Conservation (phyloP, 164 flowering plant genomes). For the Magnolia officinalis region DNA sequence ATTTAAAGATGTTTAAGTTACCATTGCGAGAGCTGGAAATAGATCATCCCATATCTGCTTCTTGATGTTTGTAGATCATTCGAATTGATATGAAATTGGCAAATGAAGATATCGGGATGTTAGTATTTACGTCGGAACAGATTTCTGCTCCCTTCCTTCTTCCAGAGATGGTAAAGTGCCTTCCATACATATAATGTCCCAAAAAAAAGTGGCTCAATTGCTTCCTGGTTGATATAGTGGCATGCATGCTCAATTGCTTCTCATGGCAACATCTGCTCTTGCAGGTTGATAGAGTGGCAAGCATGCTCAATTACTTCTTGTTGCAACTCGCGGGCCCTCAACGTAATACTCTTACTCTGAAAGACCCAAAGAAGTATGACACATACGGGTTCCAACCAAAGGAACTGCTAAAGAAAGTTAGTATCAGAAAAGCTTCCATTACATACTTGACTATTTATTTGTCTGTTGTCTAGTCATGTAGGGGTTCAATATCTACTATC, state of each 20-base stretch:
- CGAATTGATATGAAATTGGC: conserved; percentile 98
- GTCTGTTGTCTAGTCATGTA: background rate
- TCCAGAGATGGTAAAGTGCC: conserved; percentile 80
- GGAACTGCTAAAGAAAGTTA: conserved; percentile 83
- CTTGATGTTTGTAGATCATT: conserved; percentile 44
- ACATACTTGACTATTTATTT: background rate
- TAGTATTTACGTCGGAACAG: conserved; percentile 92
- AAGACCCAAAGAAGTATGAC: conserved; percentile 95
- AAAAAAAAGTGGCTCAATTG: background rate
- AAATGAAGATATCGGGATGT: conserved; percentile 92
- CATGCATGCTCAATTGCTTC: background rate
- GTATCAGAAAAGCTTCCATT: conserved; percentile 1
- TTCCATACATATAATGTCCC: background rate
- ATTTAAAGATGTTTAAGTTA: background rate
- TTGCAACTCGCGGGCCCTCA: conserved; percentile 97
- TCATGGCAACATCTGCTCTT: background rate
- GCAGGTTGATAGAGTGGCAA: conserved; percentile 98
- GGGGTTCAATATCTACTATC: background rate
- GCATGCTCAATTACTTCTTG: conserved; percentile 93
- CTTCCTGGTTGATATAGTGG: background rate
- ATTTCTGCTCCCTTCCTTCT: conserved; percentile 91
- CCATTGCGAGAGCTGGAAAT: background rate
- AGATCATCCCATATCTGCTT: background rate
- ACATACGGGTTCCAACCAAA: conserved; percentile 95
- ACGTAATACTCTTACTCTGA: conserved; percentile 77